Base-by-base conservation (phyloP, 2,329 filamentous ascomycete species). In the Phaeomoniella chlamydospora region DNA sequence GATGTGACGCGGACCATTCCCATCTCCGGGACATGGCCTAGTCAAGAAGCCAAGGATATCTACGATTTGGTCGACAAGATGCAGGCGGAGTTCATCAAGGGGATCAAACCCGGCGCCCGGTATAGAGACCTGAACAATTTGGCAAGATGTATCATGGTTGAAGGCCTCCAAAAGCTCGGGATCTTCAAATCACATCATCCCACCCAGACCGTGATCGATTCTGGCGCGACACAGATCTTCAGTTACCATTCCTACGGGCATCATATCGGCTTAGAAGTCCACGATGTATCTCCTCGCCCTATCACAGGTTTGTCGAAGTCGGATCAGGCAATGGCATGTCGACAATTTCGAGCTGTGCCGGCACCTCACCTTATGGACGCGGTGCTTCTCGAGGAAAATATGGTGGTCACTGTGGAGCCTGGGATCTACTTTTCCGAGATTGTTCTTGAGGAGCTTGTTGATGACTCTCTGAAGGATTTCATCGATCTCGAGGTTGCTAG, bases 1-100 rank as follows among this genome's bases (percentile, higher is more conserved):
- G 72, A 78, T 43, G 67, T 88, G 64, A 94, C 87, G 1, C 74
- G 88, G 35, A 88, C 84, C 0, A 93, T 94, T 52, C 88, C 88
- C 2, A 75, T 94, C 46, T 71, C 62, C 3, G 80, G 80, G 39
- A 72, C 69, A 43, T 62, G 58, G 58, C 54, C 57, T 14, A 77
- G 71, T 37, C 59, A 70, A 33, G 77, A 88, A 55, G 77, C 74
- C 34, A 68, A 75, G 46, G 67, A 76, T 43, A 80, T 92, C 41
- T 93, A 93, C 61, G 71, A 80, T 43, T 75, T 92, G 29, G 88
- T 94, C 1, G 70, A 86, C 33, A 68, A 75, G 48, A 96, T 94
- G 87, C 87, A 94, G 57, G 68, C 74, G 18, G 75, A 82, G 43
- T 83, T 77, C 49, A 88, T 83, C 44, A 68, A 62, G 3, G 67